Conservation (phyloP, 108 stramenopile genomes). For the Nitzschia palea region DNA sequence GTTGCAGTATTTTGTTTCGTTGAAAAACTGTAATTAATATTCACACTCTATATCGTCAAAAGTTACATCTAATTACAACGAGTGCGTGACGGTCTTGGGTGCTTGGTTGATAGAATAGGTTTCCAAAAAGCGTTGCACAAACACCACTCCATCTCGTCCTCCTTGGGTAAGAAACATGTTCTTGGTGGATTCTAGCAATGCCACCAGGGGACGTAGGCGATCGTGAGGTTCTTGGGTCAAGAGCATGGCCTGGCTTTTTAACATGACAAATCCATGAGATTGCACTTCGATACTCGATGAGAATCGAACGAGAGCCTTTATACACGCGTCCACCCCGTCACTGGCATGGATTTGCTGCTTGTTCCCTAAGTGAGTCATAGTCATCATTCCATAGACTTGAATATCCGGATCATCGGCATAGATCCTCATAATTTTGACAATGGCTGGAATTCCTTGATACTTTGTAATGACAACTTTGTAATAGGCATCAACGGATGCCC, state of each 20-base stretch:
- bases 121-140: constrained; percentile 3
- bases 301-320: neutral
- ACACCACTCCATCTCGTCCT: neutral
- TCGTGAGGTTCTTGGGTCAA: neutral
- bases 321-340: neutral
- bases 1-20: too few relatives aligned
- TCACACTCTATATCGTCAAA: too few relatives aligned
- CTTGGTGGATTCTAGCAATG: neutral
- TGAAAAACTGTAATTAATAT: too few relatives aligned
- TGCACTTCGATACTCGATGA: neutral
- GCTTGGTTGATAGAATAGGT: too few relatives aligned
- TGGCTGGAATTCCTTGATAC: constrained; percentile 8
- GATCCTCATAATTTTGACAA: constrained; percentile 7
- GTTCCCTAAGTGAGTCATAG: neutral
- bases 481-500: constrained; percentile 12
- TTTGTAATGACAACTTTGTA: constrained; percentile 20
- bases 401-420: constrained; percentile 4
- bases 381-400: constrained; percentile 1
- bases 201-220: neutral
- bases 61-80: too few relatives aligned
- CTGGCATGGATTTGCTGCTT: constrained; percentile 3
- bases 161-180: constrained; percentile 1
- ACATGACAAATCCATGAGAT: neutral
- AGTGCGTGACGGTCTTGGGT: too few relatives aligned
- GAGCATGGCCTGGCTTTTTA: constrained; percentile 1